Evolutionary conservation across 179 eudicot genomes (phyloP).

Genomic region (Silene vulgaris): DNA sequence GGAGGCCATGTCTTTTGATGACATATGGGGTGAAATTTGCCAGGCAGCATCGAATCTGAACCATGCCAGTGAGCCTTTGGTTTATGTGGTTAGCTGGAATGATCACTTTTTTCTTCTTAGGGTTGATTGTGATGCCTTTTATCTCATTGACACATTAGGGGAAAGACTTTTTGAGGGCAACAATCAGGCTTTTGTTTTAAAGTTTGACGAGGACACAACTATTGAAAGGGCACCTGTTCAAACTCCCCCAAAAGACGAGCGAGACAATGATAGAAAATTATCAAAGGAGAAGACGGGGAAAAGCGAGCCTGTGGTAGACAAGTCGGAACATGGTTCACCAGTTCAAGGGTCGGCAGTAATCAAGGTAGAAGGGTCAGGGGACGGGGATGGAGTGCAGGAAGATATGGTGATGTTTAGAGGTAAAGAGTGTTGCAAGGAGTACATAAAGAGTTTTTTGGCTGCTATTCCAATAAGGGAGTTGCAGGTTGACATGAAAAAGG

Average conservation of each 20-base stretch:
- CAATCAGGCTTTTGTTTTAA: conserved; percentile 62
- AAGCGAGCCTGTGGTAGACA: conserved; percentile 1
- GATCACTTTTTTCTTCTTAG: conserved; percentile 77
- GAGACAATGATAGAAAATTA: conserved; percentile 3
- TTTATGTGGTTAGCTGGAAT: conserved; percentile 78
- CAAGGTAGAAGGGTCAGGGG: conserved; percentile 14
- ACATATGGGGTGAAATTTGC: conserved; percentile 84
- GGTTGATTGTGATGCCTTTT: conserved; percentile 73
- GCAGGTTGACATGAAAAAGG: conserved; percentile 77
- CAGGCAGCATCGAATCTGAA: conserved; percentile 28
- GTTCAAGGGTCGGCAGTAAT: conserved; percentile 18
- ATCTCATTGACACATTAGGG: conserved; percentile 75
- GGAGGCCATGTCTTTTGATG: conserved; percentile 84
- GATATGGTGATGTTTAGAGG: conserved; percentile 45
- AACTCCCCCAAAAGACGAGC: conserved; percentile 21
- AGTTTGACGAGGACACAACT: conserved; percentile 50
- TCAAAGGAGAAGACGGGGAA: conserved; percentile 13
- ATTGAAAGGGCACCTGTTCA: conserved; percentile 36
- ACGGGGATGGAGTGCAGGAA: conserved; percentile 14
- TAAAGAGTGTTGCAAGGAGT: conserved; percentile 71
- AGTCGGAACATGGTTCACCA: conserved; percentile 23
- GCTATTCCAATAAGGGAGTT: conserved; percentile 81
- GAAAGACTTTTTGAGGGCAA: conserved; percentile 83
- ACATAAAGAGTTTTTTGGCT: conserved; percentile 80
- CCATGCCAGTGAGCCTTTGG: conserved; percentile 34